Evolutionary conservation across 78 protist genomes (phyloP).

Genomic region (Dictyostelium firmibasis): DNA sequence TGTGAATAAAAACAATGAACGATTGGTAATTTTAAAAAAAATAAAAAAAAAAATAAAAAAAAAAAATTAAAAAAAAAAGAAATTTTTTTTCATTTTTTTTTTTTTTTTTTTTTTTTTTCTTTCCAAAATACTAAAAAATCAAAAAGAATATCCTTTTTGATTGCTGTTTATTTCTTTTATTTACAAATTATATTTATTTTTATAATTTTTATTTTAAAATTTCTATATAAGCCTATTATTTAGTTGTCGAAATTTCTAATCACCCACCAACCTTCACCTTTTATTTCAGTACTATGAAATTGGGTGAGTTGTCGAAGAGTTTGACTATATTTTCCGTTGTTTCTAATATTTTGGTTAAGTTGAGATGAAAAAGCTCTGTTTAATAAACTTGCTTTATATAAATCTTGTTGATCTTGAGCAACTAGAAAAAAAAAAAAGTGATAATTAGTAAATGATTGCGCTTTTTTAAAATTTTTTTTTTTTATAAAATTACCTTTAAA

Average conservation of each 20-base stretch:
- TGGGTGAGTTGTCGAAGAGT: background rate
- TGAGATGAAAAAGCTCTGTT: background rate
- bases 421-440: background rate
- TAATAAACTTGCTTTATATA: background rate
- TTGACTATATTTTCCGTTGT: background rate
- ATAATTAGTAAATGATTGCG: background rate
- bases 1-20: background rate
- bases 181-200: too few species aligned
- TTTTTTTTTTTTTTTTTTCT: background rate
- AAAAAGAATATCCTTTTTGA: too few species aligned
- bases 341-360: background rate
- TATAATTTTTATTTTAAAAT: too few species aligned
- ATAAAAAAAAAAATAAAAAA: background rate
- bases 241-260: background rate
- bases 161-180: too few species aligned
- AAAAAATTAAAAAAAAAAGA: background rate
- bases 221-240: background rate
- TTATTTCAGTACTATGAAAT: background rate
- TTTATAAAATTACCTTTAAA: background rate
- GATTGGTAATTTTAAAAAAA: background rate
- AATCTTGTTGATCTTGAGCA: background rate
- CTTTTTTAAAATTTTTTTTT: background rate
- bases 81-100: too few species aligned
- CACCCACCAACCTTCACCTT: background rate
- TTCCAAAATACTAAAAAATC: background rate